These are phyloP conservation scores for Umbellularia californica DNA, from an alignment of 164 flowering plant species.

Conservation along the genomic window DNA sequence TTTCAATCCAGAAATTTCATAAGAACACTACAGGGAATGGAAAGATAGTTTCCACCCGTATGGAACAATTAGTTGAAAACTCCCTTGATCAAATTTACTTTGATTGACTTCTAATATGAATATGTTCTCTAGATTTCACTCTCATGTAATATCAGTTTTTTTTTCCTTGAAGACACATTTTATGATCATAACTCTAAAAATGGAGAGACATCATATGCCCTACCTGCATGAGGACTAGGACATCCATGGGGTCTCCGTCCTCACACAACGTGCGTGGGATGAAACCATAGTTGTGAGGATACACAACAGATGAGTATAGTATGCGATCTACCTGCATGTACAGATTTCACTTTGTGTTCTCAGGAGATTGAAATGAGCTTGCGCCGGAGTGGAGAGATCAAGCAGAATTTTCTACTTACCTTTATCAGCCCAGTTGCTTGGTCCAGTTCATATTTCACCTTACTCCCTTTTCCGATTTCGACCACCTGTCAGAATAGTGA, in stretches of 20 bases:
- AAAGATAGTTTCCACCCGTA: too few species aligned
- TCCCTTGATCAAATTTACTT: too few species aligned
- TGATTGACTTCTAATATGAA: too few species aligned
- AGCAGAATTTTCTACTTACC: slow-evolving; percentile 9
- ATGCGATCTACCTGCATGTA: slow-evolving; percentile 76
- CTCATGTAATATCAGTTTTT: too few species aligned
- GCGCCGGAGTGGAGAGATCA: not conserved
- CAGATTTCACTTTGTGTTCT: not conserved
- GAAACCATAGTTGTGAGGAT: slow-evolving; percentile 96
- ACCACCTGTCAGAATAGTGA: slow-evolving; percentile 11
- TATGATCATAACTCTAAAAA: not conserved
- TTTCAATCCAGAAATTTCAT: too few species aligned
- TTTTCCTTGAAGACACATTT: too few species aligned
- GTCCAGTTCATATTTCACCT: slow-evolving; percentile 27
- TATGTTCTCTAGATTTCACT: too few species aligned
- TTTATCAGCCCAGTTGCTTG: slow-evolving; percentile 20
- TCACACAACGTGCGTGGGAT: slow-evolving; percentile 89
- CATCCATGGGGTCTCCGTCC: slow-evolving; percentile 89
- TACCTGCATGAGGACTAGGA: slow-evolving; percentile 88
- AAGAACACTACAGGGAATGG: too few species aligned
- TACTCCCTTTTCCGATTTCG: slow-evolving; percentile 22
- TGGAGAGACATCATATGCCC: slow-evolving; percentile 1
- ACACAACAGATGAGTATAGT: slow-evolving; percentile 86
- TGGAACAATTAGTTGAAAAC: too few species aligned
- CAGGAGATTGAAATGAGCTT: not conserved